phyloP scores from a whole-genome alignment of 495 filamentous ascomycete species.

The Penicillium bovifimosum region DNA sequence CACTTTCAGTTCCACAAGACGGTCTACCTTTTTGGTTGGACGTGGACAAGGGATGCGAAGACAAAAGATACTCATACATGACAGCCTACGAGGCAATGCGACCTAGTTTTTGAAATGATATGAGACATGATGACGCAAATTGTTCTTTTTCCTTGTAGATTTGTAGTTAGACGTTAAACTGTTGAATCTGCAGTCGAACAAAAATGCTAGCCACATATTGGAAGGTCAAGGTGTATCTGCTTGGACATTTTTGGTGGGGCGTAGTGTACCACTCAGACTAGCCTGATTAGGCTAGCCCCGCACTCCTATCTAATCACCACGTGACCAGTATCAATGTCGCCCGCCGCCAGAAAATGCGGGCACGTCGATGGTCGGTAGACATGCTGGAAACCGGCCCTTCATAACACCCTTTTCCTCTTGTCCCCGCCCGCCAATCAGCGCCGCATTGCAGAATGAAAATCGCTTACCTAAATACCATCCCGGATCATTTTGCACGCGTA shows the following conservation, averaged over 20 bases:
- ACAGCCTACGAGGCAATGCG: conserved; percentile 1
- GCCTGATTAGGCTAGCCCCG: not conserved
- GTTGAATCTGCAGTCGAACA: not conserved
- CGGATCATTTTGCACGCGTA: conserved; percentile 22
- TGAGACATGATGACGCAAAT: conserved; percentile 3
- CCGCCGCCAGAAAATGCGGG: conserved; percentile 19
- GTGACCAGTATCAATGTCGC: conserved; percentile 13
- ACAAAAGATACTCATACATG: conserved; percentile 9
- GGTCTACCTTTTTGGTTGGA: not conserved
- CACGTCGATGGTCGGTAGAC: conserved; percentile 21
- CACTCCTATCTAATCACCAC: conserved; percentile 17
- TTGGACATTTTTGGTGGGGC: too few relatives aligned
- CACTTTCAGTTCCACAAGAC: not conserved
- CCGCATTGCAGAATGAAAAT: conserved; percentile 30
- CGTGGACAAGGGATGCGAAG: not conserved
- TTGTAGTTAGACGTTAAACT: not conserved
- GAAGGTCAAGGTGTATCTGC: not conserved
- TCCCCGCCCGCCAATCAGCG: conserved; percentile 38
- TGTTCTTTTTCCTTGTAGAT: not conserved
- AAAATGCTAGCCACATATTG: not conserved
- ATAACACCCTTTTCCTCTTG: conserved; percentile 40
- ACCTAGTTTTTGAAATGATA: conserved; percentile 8
- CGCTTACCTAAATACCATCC: conserved; percentile 21
- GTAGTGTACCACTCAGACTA: too few relatives aligned
- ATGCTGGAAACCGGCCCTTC: conserved; percentile 38